Percentiles rank a stretch among this genome's conserved stretches.
phyloP scores from a whole-genome alignment of 257 asterid genomes.

The Sherardia arvensis region DNA sequence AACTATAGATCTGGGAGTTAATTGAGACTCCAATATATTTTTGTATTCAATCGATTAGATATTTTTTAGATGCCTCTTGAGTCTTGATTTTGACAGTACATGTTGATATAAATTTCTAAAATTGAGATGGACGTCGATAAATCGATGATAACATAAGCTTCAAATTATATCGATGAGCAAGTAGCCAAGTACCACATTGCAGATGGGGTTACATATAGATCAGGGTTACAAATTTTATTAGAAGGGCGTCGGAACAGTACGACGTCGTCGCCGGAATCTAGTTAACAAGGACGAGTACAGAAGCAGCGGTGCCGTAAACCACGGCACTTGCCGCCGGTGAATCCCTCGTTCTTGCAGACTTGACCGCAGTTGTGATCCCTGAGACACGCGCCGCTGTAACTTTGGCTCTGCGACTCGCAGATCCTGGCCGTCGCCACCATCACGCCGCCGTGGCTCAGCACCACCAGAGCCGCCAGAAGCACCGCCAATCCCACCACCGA shows the following conservation, averaged over 20 bases:
- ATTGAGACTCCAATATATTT: too few species aligned
- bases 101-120: too few species aligned
- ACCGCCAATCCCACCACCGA: slow-evolving; percentile 3
- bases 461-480: slow-evolving; percentile 3
- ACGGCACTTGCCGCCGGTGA: slow-evolving; percentile 27
- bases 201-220: too few species aligned
- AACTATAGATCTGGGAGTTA: too few species aligned
- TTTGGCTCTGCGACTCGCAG: slow-evolving; percentile 31
- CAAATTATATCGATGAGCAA: too few species aligned
- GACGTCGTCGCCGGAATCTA: not conserved
- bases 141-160: too few species aligned
- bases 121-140: too few species aligned
- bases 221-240: not conserved
- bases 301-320: slow-evolving; percentile 37
- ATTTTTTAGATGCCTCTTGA: too few species aligned
- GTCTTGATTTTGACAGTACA: too few species aligned
- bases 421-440: slow-evolving; percentile 2
- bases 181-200: too few species aligned
- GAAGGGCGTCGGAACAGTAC: too few species aligned
- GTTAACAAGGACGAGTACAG: slow-evolving; percentile 25
- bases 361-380: slow-evolving; percentile 32
- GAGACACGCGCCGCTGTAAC: slow-evolving; percentile 25
- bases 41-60: too few species aligned
- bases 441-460: not conserved
- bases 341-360: slow-evolving; percentile 33